Evolutionary conservation across 2,329 filamentous ascomycete species (phyloP).

Genomic region (Penicillium sp.): DNA sequence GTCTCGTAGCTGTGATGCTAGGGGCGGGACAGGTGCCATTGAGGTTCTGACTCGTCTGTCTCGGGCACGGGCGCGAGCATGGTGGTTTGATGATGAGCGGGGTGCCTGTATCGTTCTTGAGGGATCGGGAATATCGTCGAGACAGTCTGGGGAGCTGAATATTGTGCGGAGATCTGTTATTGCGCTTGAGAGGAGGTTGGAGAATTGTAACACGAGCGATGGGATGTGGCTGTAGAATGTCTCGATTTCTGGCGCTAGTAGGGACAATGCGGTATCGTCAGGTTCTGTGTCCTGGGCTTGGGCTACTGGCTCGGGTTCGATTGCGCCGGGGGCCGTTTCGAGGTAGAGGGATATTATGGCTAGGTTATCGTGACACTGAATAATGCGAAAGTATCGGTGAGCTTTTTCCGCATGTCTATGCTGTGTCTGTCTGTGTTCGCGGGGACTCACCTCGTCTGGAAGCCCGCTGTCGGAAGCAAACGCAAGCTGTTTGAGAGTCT

Average conservation of each 20-base stretch:
- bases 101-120: not conserved
- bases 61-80: slow-evolving; percentile 23
- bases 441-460: slow-evolving; percentile 38
- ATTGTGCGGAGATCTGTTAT: slow-evolving; percentile 32
- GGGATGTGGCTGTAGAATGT: slow-evolving; percentile 39
- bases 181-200: slow-evolving; percentile 29
- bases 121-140: not conserved
- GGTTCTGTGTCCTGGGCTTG: slow-evolving; percentile 10
- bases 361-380: slow-evolving; percentile 40
- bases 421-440: not conserved
- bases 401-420: not conserved
- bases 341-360: slow-evolving; percentile 44
- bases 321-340: slow-evolving; percentile 30
- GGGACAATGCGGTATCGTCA: slow-evolving; percentile 31
- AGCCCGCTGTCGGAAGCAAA: slow-evolving; percentile 38
- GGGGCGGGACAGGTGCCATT: slow-evolving; percentile 21
- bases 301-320: slow-evolving; percentile 20
- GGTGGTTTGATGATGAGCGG: slow-evolving; percentile 17
- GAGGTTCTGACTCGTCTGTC: slow-evolving; percentile 29
- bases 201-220: slow-evolving; percentile 28
- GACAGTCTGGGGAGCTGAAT: slow-evolving; percentile 23
- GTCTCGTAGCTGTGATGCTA: slow-evolving; percentile 34
- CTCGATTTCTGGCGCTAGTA: slow-evolving; percentile 41
- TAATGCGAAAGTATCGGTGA: not conserved
- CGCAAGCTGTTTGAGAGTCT: slow-evolving; percentile 35